Conservation (phyloP, 345 rosid species). For the Citrus unshiu region DNA sequence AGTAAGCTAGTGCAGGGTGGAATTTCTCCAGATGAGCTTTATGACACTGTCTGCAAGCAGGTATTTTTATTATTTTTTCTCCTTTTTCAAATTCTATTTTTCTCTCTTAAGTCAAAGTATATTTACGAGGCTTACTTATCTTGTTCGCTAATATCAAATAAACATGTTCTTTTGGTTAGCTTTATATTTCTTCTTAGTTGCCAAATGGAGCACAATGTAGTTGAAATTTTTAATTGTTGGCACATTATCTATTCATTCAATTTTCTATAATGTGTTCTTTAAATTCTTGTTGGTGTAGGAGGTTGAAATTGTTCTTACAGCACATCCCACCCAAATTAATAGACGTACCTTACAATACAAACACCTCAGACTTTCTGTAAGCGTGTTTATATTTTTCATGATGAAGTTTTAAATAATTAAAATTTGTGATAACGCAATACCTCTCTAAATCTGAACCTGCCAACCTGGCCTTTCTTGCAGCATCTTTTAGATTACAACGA, state of each 20-base stretch:
- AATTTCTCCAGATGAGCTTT: slow-evolving; percentile 71
- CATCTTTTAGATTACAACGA: slow-evolving; percentile 88
- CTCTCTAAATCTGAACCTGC: slow-evolving; percentile 12
- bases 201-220: background rate
- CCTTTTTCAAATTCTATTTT: background rate
- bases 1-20: slow-evolving; percentile 78
- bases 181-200: background rate
- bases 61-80: slow-evolving; percentile 26
- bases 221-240: background rate
- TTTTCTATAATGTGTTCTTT: background rate
- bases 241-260: background rate
- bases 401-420: background rate
- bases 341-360: slow-evolving; percentile 95
- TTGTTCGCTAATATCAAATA: background rate
- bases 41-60: slow-evolving; percentile 85
- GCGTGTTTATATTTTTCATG: slow-evolving; percentile 17
- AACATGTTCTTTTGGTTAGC: background rate
- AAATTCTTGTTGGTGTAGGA: slow-evolving; percentile 46
- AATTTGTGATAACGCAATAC: background rate
- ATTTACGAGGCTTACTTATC: background rate
- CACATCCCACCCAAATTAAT: slow-evolving; percentile 97
- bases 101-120: background rate
- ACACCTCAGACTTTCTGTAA: slow-evolving; percentile 90
- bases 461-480: slow-evolving; percentile 36
- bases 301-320: slow-evolving; percentile 97